Evolutionary conservation across 495 filamentous ascomycete species (phyloP).

Genomic region (Neurospora tetraspora): DNA sequence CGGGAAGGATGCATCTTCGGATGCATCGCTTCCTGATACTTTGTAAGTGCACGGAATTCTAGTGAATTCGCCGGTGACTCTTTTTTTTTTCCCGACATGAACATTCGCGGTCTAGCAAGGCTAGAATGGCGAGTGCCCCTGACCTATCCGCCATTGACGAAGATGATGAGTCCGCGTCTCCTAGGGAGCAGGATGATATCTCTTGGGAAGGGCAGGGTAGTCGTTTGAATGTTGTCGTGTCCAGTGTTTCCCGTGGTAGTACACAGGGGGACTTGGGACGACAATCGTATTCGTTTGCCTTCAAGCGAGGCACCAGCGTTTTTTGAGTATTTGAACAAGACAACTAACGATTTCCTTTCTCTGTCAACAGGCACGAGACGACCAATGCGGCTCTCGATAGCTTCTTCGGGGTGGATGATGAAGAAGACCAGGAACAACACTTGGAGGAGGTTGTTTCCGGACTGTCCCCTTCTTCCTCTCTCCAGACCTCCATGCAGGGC

Average conservation of each 20-base stretch:
- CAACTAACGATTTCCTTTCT: neutral
- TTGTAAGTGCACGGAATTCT: neutral
- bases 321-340: neutral
- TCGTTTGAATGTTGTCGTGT: neutral
- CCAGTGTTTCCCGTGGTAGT: neutral
- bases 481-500: neutral
- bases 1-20: neutral
- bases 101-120: neutral
- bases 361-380: neutral
- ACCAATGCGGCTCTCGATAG: neutral
- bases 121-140: neutral
- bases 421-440: neutral
- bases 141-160: neutral
- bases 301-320: neutral
- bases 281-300: neutral
- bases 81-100: neutral
- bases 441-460: neutral
- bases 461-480: neutral
- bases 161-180: neutral
- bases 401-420: neutral
- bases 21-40: neutral
- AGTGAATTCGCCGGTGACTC: neutral
- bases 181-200: neutral
- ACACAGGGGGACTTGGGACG: neutral
- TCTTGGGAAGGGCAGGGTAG: neutral